phyloP scores from a whole-genome alignment of 176 grass and related monocot species.

The Echinochloa phyllopogon region DNA sequence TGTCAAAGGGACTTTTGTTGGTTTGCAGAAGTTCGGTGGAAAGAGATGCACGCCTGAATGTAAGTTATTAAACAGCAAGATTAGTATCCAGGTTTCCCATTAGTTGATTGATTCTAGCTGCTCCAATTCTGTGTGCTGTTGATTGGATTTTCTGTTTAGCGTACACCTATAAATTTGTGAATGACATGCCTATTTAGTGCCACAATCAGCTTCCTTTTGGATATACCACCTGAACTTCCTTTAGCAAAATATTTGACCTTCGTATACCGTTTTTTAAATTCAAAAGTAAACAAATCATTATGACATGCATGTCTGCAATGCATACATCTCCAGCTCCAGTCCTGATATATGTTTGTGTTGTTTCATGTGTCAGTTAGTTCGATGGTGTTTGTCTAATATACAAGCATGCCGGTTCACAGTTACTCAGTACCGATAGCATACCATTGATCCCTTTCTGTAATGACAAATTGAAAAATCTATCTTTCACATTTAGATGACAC shows the following conservation, averaged over 20 bases:
- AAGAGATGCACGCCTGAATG: constrained; percentile 94
- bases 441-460: background rate
- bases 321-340: background rate
- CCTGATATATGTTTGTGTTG: background rate
- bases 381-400: background rate
- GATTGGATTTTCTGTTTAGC: background rate
- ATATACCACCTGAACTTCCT: background rate
- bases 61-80: constrained; percentile 45
- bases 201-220: background rate
- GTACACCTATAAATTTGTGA: background rate
- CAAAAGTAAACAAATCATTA: background rate
- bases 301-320: background rate
- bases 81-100: background rate
- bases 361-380: background rate
- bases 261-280: background rate
- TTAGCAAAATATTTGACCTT: constrained; percentile 19
- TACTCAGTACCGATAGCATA: background rate
- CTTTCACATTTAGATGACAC: background rate
- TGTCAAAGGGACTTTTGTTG: constrained; percentile 88
- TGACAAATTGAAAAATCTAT: background rate
- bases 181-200: background rate
- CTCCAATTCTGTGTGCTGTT: constrained; percentile 8
- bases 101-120: background rate
- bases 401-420: background rate
- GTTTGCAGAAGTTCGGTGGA: constrained; percentile 78